Percentiles rank a stretch among this genome's conserved stretches.
Evolutionary conservation across 2,329 filamentous ascomycete species (phyloP).

Genomic region (Exophiala phaeomuriformis): DNA sequence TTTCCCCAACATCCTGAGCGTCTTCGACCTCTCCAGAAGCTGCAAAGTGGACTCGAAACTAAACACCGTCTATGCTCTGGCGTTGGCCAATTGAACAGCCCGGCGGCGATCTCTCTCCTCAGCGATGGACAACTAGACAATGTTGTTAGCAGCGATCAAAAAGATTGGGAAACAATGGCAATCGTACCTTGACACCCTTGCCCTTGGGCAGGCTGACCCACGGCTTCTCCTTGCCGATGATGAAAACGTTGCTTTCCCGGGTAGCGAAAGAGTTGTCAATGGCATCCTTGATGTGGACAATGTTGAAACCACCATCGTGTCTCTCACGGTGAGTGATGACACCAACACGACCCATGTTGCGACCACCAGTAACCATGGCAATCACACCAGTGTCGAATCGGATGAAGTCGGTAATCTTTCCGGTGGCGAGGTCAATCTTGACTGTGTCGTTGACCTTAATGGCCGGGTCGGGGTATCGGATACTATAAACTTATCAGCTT

Average conservation of each 20-base stretch:
- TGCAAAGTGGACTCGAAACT: background rate
- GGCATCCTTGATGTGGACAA: constrained; percentile 99
- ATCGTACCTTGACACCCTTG: constrained; percentile 86
- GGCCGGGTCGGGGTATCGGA: constrained; percentile 95
- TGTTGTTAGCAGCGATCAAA: constrained; percentile 13
- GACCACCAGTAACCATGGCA: constrained; percentile 98
- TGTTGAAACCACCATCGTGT: constrained; percentile 99
- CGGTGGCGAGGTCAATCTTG: constrained; percentile 94
- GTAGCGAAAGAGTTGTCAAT: constrained; percentile 99
- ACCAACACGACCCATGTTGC: constrained; percentile 99
- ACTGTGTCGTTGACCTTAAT: constrained; percentile 99
- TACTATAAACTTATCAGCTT: constrained; percentile 56
- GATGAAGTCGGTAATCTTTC: constrained; percentile 98
- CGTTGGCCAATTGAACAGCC: constrained; percentile 44
- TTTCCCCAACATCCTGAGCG: background rate
- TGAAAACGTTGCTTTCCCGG: constrained; percentile 98
- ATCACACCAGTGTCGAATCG: constrained; percentile 98
- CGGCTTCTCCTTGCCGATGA: constrained; percentile 97
- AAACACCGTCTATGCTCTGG: constrained; percentile 2
- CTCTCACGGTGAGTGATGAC: constrained; percentile 99
- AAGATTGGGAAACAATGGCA: background rate
- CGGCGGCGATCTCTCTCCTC: constrained; percentile 98
- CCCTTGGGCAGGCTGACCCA: constrained; percentile 99
- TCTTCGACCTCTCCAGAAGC: constrained; percentile 6
- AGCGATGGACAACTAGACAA: constrained; percentile 75